Base-by-base conservation (phyloP, 1,284 basidiomycete genomes). In the Apiotrichum mycotoxinovorans region DNA sequence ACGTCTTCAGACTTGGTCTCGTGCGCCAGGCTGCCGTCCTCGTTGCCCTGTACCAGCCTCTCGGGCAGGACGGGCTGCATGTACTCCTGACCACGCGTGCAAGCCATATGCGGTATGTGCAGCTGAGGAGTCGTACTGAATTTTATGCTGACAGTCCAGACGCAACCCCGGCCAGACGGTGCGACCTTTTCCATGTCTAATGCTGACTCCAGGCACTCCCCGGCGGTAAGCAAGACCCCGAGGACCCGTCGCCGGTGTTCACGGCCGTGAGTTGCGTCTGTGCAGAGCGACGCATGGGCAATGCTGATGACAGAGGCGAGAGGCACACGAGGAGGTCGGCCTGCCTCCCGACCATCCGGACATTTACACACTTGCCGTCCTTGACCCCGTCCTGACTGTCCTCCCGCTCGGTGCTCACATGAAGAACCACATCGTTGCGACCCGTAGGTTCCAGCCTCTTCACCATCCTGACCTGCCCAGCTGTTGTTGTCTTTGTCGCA, bases 21-120 rank as follows among this genome's bases (percentile, higher is more conserved):
- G 71, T 73, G 17, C 69, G 68, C 27, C 68, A 67, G 37, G 90
- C 86, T 4, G 88, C 87, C 1, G 90, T 93, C 0, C 80, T 93
- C 2, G 83, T 92, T 3, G 78, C 89, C 5, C 76, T 94, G 0
- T 93, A 85, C 64, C 86, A 91, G 70, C 77, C 82, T 26, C 80
- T 79, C 2, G 85, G 82, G 12, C 73, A 82, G 45, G 62, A 67
- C 20, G 63, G 69, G 20, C 77, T 93, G 4, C 83, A 85, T 15
- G 89, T 93, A 2, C 79, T 93, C 17, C 79, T 93, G 47, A 93
- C 91, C 0, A 93, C 90, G 2, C 82, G 91, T 14, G 88, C 89
- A 1, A 89, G 88, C 74, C 76, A 80, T 5, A 79, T 93, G 23
- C 80, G 90, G 54, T 73, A 37, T 60, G 69, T 64, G 2, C 4